A percentile compares a stretch with the other conserved stretches of the same genome.
Conservation (phyloP, 257 asterid species). For the Fraxinus anomala region DNA sequence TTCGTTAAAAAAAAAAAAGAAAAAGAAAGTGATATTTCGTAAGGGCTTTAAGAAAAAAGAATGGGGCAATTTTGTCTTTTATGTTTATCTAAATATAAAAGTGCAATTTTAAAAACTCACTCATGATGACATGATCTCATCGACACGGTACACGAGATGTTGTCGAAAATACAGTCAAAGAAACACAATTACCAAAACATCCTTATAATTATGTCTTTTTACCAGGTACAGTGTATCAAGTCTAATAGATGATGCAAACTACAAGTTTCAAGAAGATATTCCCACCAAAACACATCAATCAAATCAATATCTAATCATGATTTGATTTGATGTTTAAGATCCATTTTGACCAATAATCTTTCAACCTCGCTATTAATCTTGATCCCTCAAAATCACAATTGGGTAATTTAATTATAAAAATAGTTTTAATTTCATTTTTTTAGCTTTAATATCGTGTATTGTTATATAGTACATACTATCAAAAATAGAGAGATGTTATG, state of each 20-base stretch:
- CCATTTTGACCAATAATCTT: not conserved
- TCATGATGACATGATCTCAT: slow-evolving; percentile 17
- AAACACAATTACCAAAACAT: slow-evolving; percentile 26
- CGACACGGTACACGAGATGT: slow-evolving; percentile 26
- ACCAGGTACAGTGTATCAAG: not conserved
- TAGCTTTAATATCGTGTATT: too few relatives aligned
- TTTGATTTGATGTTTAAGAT: slow-evolving; percentile 36
- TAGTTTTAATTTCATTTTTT: too few relatives aligned
- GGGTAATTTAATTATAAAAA: too few relatives aligned
- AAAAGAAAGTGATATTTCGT: too few relatives aligned
- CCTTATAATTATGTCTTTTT: slow-evolving; percentile 13
- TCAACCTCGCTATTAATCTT: not conserved
- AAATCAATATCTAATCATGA: slow-evolving; percentile 45
- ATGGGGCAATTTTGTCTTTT: not conserved
- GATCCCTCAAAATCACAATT: not conserved
- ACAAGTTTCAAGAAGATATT: slow-evolving; percentile 24
- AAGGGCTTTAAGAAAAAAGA: not conserved
- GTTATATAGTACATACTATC: too few relatives aligned
- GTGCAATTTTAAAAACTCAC: not conserved
- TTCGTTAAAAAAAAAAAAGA: too few relatives aligned
- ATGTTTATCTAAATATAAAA: too few relatives aligned
- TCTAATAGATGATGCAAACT: slow-evolving; percentile 8
- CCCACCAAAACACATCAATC: slow-evolving; percentile 24
- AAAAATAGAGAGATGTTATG: too few relatives aligned
- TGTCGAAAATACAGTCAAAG: slow-evolving; percentile 21